Conservation (phyloP, 352 stramenopile species). For the Phytophthora europaea region DNA sequence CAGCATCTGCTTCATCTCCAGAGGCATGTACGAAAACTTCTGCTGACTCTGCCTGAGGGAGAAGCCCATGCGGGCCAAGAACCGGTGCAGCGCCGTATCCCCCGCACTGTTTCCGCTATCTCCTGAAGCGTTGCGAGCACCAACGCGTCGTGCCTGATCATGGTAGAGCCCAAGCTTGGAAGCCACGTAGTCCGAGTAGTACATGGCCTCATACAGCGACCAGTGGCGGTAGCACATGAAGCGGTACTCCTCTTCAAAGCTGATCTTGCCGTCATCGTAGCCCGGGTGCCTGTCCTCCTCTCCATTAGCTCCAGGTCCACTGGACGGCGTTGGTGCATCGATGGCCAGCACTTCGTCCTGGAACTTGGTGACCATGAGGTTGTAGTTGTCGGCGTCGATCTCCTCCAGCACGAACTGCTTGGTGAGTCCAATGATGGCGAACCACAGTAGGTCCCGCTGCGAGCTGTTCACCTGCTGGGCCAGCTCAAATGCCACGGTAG, state of each 20-base stretch:
- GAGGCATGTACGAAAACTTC: slow-evolving; percentile 96
- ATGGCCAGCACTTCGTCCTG: slow-evolving; percentile 93
- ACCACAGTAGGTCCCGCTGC: slow-evolving; percentile 95
- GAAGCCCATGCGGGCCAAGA: slow-evolving; percentile 98
- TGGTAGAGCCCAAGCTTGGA: slow-evolving; percentile 88
- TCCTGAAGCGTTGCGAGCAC: slow-evolving; percentile 62
- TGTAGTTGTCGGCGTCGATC: slow-evolving; percentile 95
- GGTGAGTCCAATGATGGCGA: slow-evolving; percentile 97
- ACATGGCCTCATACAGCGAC: slow-evolving; percentile 96
- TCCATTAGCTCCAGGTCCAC: slow-evolving; percentile 38
- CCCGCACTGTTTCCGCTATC: slow-evolving; percentile 45
- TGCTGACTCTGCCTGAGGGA: slow-evolving; percentile 96
- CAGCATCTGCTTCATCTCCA: slow-evolving; percentile 93
- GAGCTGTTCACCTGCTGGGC: slow-evolving; percentile 87
- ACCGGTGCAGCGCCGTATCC: slow-evolving; percentile 89
- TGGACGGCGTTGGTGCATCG: slow-evolving; percentile 48
- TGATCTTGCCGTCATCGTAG: slow-evolving; percentile 86
- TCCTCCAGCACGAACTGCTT: slow-evolving; percentile 96
- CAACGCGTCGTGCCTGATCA: slow-evolving; percentile 69
- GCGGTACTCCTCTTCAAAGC: slow-evolving; percentile 93
- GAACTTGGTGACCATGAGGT: slow-evolving; percentile 88
- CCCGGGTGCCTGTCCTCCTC: slow-evolving; percentile 59
- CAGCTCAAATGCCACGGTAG: slow-evolving; percentile 86
- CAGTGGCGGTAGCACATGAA: slow-evolving; percentile 98
- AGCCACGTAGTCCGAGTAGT: slow-evolving; percentile 96